Evolutionary conservation across 2,329 filamentous ascomycete species (phyloP).

Genomic region (Lasiodiplodia citricola): DNA sequence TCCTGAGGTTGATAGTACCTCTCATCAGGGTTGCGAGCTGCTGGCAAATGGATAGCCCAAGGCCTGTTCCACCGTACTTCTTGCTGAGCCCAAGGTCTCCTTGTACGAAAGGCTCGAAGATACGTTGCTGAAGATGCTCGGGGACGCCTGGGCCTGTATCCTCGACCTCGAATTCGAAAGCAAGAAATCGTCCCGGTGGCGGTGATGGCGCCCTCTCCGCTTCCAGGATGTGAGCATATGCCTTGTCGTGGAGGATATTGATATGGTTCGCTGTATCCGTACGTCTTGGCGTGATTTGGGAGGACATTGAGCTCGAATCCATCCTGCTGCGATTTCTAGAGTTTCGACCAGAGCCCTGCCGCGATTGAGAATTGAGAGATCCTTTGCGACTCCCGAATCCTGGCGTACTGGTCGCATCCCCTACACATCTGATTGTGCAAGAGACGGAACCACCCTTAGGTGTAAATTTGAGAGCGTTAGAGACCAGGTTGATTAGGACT

Average conservation of each 20-base stretch:
- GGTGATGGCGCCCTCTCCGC: slow-evolving; percentile 44
- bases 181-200: slow-evolving; percentile 69
- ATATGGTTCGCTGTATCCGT: slow-evolving; percentile 52
- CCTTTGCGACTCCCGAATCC: slow-evolving; percentile 46
- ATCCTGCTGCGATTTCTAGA: slow-evolving; percentile 37
- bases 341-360: slow-evolving; percentile 45
- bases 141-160: slow-evolving; percentile 89
- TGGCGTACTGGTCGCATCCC: slow-evolving; percentile 47
- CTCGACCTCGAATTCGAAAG: slow-evolving; percentile 87
- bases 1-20: slow-evolving; percentile 74
- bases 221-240: slow-evolving; percentile 42
- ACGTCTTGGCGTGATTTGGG: slow-evolving; percentile 32
- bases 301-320: slow-evolving; percentile 38
- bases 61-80: slow-evolving; percentile 86
- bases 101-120: slow-evolving; percentile 95
- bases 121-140: slow-evolving; percentile 74
- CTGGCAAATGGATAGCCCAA: slow-evolving; percentile 87
- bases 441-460: slow-evolving; percentile 75
- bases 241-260: slow-evolving; percentile 46
- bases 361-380: slow-evolving; percentile 50
- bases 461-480: slow-evolving; percentile 92
- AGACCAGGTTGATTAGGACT: slow-evolving; percentile 91
- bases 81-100: slow-evolving; percentile 88
- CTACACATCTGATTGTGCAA: slow-evolving; percentile 75
- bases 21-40: slow-evolving; percentile 85